Evolutionary conservation across 2,329 filamentous ascomycete genomes (phyloP).

Genomic region (Fusarium nisikadoi): DNA sequence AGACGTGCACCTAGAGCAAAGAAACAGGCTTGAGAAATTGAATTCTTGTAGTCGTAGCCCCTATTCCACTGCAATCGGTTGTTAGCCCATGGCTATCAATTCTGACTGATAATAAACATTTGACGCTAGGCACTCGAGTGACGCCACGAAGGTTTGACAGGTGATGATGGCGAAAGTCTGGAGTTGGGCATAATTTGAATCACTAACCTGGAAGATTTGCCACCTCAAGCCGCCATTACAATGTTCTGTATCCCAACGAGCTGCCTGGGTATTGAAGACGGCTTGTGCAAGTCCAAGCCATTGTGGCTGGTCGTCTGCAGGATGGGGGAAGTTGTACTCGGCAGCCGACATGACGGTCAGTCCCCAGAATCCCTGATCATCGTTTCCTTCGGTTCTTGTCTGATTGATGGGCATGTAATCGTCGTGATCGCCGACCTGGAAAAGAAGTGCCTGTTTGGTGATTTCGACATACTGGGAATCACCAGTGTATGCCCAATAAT

Average conservation of each 20-base stretch:
- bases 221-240: constrained; percentile 83
- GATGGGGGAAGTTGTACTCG: constrained; percentile 74
- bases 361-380: constrained; percentile 81
- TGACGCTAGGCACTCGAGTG: not conserved
- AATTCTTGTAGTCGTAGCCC: constrained; percentile 82
- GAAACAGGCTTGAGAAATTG: constrained; percentile 71
- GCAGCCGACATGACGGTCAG: constrained; percentile 76
- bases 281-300: constrained; percentile 81
- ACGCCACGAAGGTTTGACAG: not conserved
- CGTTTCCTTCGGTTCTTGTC: constrained; percentile 75
- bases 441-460: constrained; percentile 74
- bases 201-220: constrained; percentile 75
- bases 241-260: constrained; percentile 74
- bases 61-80: constrained; percentile 68
- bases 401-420: constrained; percentile 84
- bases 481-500: constrained; percentile 87
- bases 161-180: not conserved
- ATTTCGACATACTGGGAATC: constrained; percentile 77
- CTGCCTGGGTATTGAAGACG: constrained; percentile 82
- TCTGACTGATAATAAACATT: not conserved
- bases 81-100: constrained; percentile 8
- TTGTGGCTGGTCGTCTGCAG: constrained; percentile 64
- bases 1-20: constrained; percentile 74
- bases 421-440: constrained; percentile 76
- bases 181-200: not conserved